Evolutionary conservation across 306 rosid species (phyloP), one percentile per base, ranked within the genome.

Genomic region (Medicago arabica): DNA sequence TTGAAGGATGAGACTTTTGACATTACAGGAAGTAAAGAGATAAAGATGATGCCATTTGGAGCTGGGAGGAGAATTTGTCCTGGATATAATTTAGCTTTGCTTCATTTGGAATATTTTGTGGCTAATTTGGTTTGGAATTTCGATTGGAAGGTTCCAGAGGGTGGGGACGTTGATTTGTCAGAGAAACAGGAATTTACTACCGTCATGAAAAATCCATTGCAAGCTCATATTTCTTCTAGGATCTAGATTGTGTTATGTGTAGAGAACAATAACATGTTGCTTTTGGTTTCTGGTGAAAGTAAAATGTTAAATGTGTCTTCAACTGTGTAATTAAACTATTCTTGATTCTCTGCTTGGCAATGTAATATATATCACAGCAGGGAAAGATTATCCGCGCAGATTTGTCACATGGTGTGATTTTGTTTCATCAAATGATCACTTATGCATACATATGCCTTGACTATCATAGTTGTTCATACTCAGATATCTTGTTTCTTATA

Each of bases 331-430:
- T 23, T 23, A 10, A n/a, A 50, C 2, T 6, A 49, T 49, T 8
- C 19, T 49, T 5, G 19, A 50, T 50, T 50, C 57, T 50, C 57
- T 50, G 55, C 19, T 50, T 50, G 21, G 10, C 57, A n/a, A 49
- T 49, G 54, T 15, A 23, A 23, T 23, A 23, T n/a, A 49, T 49
- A 15, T 5, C 6, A n/a, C 17, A 47, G n/a, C 16, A 13, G 57
- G 57, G 57, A 3, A 50, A 50, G 19, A 50, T 50, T 50, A 50
- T 50, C 0, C 2, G 57, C 2, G 57, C n/a, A 19, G 55, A 91
- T 91, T 62, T 93, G 91, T 82, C 74, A 87, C 34, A 91, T 93
- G 98, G 98, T 89, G 77, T 75, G 87, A 41, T 72, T n/a, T 75
- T 64, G 59, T 61, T 59, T 59, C 46, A 38, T 69, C 43, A 74